Base-by-base conservation (phyloP, 192 early-diverging fungal genomes). In the Spinellus fusiger region DNA sequence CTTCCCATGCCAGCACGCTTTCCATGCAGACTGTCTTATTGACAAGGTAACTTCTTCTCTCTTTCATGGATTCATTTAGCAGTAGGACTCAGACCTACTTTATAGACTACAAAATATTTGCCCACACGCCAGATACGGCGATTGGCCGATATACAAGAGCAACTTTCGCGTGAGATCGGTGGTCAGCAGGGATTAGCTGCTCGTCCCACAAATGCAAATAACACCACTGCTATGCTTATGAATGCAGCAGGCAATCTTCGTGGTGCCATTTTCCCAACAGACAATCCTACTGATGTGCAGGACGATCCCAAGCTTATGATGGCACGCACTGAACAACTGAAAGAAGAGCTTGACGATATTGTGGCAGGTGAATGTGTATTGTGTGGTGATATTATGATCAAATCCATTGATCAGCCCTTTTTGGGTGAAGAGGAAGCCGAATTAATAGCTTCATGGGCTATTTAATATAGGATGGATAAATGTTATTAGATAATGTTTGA, bases 371-470 rank as follows among this genome's bases (percentile, higher is more conserved):
- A 99, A 71, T 99, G 97, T 75, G 74, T 91, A 20, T 68, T 98
- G n/a, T 99, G 97, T 49, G 93, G 96, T 12, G 97, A 99, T 61
- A 68, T 88, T 20, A 97, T 98, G 89, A 95, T 99, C 61, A 88
- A 87, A 57, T 84, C 86, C 9, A 86, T 96, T 27, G 89, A 89
- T 38, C 77, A 84, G 54, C 88, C 90, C 12, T 95, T 98, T 66
- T 70, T 93, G 20, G 70, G 73, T 32, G 64, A 63, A 38, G 83
- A 87, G 26, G 76, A 84, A 62, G 57, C 62, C 12, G 78, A 78
- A 8, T 59, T 70, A 0, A 72, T 82, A 16, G 62, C 78, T 49
- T 75, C 78, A 8, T 91, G 89, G 89, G 78, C 76, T 6, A 81
- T 91, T 15, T 86, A 80, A 73, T 0, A 29, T 53, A 12, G 4